Percentiles rank a stretch among this genome's conserved stretches.
Conservation (phyloP, 768 basidiomycete genomes). For the Steccherinum ochraceum region DNA sequence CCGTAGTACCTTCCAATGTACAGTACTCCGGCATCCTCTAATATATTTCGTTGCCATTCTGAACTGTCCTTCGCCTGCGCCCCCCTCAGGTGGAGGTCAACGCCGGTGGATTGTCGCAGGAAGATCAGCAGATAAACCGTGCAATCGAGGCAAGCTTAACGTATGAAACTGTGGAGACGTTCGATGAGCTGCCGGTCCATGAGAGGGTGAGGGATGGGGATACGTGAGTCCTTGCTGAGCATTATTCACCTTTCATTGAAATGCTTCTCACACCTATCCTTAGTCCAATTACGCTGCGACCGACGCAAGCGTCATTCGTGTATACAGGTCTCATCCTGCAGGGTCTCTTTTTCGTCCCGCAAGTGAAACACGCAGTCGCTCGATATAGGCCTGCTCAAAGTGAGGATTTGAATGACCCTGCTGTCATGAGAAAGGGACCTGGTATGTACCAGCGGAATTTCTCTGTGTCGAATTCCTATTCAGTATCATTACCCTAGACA, state of each 20-base stretch:
- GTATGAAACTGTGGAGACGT: slow-evolving; percentile 35
- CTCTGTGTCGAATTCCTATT: background rate
- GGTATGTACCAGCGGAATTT: background rate
- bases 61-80: background rate
- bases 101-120: slow-evolving; percentile 31
- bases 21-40: slow-evolving; percentile 15
- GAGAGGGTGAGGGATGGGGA: slow-evolving; percentile 49
- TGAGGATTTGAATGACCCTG: too few relatives aligned
- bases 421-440: background rate
- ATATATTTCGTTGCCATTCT: slow-evolving; percentile 9
- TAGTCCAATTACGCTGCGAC: slow-evolving; percentile 70
- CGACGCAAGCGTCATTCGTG: slow-evolving; percentile 40
- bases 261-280: too few relatives aligned
- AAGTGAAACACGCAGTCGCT: slow-evolving; percentile 45
- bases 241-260: too few relatives aligned
- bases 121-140: slow-evolving; percentile 59
- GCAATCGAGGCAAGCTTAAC: slow-evolving; percentile 69
- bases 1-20: slow-evolving; percentile 65
- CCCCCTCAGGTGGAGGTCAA: slow-evolving; percentile 15
- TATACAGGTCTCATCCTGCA: slow-evolving; percentile 63
- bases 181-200: slow-evolving; percentile 46
- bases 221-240: slow-evolving; percentile 52
- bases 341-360: slow-evolving; percentile 63
- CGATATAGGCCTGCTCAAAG: slow-evolving; percentile 35
- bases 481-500: too few relatives aligned